Evolutionary conservation across 352 stramenopile genomes (phyloP), one percentile per base, ranked within the genome.

Genomic region (Thalassiosira livingstoniorum): DNA sequence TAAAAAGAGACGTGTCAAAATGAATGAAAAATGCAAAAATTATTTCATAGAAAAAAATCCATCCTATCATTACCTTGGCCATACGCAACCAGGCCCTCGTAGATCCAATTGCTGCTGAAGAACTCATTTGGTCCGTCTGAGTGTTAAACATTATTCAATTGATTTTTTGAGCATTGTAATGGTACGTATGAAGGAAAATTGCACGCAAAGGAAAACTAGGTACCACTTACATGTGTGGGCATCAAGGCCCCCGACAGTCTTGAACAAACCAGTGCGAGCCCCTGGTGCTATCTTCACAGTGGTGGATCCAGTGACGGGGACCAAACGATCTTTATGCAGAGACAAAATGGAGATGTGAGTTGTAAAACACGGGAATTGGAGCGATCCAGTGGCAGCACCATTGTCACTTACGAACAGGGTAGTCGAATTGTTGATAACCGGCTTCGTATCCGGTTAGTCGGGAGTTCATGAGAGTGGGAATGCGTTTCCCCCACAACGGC

Each of bases 31-130:
- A n/a, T n/a, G n/a, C n/a, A n/a, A n/a, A n/a, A n/a, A n/a, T n/a
- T n/a, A n/a, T n/a, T n/a, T n/a, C n/a, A n/a, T n/a, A n/a, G n/a
- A n/a, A n/a, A n/a, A n/a, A n/a, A n/a, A n/a, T n/a, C n/a, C n/a
- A n/a, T n/a, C n/a, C n/a, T n/a, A n/a, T n/a, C n/a, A n/a, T n/a
- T n/a, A n/a, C n/a, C 80, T 57, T 85, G 51, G 21, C 87, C 87
- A 55, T 92, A 94, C 7, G 21, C 54, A 0, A 93, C 86, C 1
- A 93, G 78, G 25, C 86, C 86, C 78, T 93, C 88, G 72, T 92
- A 93, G n/a, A 93, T 79, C 88, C 88, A 92, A 68, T 78, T 57
- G n/a, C n/a, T n/a, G n/a, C n/a, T n/a, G n/a, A n/a, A n/a, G n/a
- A n/a, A n/a, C n/a, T n/a, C n/a, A n/a, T n/a, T n/a, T n/a, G n/a